Evolutionary conservation across 2,329 filamentous ascomycete genomes (phyloP).

Genomic region (Pseudogymnoascus sp.): DNA sequence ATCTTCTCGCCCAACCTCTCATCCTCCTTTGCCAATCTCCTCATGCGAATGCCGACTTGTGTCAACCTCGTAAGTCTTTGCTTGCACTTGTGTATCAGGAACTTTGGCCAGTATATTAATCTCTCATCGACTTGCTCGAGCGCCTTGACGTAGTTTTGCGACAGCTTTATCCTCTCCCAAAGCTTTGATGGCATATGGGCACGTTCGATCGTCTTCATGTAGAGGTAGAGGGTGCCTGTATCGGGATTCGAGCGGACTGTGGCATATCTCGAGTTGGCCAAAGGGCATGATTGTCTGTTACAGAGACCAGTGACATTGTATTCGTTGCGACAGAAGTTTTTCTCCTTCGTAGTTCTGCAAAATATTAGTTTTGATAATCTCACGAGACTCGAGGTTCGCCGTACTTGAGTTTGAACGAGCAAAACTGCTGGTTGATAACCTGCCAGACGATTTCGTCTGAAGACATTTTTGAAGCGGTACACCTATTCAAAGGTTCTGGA

Average conservation of each 20-base stretch:
- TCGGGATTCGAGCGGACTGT: slow-evolving; percentile 76
- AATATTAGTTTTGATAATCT: slow-evolving; percentile 24
- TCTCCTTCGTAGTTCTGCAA: slow-evolving; percentile 65
- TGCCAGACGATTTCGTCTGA: slow-evolving; percentile 98
- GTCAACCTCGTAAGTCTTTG: slow-evolving; percentile 86
- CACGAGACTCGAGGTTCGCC: slow-evolving; percentile 27
- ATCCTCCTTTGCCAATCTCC: slow-evolving; percentile 78
- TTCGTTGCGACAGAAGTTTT: slow-evolving; percentile 94
- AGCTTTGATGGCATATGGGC: slow-evolving; percentile 80
- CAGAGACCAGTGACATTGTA: slow-evolving; percentile 79
- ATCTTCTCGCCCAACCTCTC: slow-evolving; percentile 80
- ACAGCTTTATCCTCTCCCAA: slow-evolving; percentile 89
- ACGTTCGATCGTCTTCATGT: slow-evolving; percentile 92
- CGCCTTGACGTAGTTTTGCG: slow-evolving; percentile 82
- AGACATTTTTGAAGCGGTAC: slow-evolving; percentile 47
- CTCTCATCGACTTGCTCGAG: slow-evolving; percentile 78
- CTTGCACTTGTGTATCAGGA: slow-evolving; percentile 89
- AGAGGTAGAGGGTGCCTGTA: slow-evolving; percentile 80
- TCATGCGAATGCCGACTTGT: slow-evolving; percentile 77
- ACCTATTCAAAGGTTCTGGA: slow-evolving; percentile 1
- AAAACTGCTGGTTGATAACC: slow-evolving; percentile 92
- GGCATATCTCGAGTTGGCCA: slow-evolving; percentile 87
- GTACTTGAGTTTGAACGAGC: slow-evolving; percentile 87
- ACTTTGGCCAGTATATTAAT: slow-evolving; percentile 90
- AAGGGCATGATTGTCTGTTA: slow-evolving; percentile 79